Evolutionary conservation across 345 rosid species (phyloP).

Genomic region (Kandelia obovata): DNA sequence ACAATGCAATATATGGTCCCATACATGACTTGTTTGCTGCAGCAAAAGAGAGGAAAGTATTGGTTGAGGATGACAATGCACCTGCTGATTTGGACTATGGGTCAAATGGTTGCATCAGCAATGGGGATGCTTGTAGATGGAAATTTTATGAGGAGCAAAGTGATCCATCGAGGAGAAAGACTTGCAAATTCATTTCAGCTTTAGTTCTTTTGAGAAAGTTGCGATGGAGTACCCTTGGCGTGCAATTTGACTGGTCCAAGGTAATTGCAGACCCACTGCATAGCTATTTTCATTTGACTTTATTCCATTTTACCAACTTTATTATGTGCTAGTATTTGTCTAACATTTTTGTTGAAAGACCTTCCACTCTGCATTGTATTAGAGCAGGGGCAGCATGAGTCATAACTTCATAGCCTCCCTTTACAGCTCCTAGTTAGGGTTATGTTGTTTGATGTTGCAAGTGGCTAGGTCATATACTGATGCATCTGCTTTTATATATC

Average conservation of each 20-base stretch:
- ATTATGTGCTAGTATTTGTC: not conserved
- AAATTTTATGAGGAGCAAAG: slow-evolving; percentile 44
- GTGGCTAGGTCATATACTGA: not conserved
- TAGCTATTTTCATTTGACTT: not conserved
- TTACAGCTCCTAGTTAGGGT: no score
- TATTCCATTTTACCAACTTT: not conserved
- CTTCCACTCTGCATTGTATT: no score
- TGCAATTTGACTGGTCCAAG: slow-evolving; percentile 96
- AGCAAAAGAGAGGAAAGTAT: slow-evolving; percentile 49
- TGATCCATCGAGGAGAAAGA: slow-evolving; percentile 27
- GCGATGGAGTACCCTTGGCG: slow-evolving; percentile 91
- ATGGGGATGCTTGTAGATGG: slow-evolving; percentile 42
- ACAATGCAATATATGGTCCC: slow-evolving; percentile 79
- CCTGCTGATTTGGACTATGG: slow-evolving; percentile 22
- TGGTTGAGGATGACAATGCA: slow-evolving; percentile 40
- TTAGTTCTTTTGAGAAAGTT: slow-evolving; percentile 61
- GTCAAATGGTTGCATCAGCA: slow-evolving; percentile 22
- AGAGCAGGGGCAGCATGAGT: no score
- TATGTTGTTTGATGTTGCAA: no score
- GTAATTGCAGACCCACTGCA: slow-evolving; percentile 24
- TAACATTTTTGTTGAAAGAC: no score
- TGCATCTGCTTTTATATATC: no score
- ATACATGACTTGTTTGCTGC: slow-evolving; percentile 55
- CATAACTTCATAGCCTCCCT: no score
- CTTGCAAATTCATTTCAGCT: slow-evolving; percentile 45